Conservation (phyloP, 805 yeast species). For the Hermanozyma aechmeae region DNA sequence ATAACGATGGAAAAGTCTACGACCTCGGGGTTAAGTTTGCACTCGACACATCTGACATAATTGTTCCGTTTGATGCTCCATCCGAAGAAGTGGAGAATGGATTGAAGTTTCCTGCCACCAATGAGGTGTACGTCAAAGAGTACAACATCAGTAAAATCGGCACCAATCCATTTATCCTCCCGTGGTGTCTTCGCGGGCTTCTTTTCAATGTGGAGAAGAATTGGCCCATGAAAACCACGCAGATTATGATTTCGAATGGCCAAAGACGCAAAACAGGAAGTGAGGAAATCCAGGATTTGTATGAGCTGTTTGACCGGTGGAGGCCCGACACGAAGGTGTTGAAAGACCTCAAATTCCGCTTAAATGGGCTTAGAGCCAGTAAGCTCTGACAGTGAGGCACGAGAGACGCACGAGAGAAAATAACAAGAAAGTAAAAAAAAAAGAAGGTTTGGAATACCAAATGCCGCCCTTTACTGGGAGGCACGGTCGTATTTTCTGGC, state of each 20-base stretch:
- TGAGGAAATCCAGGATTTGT: constrained; percentile 51
- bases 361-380: constrained; percentile 44
- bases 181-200: background rate
- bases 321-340: constrained; percentile 73
- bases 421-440: too few relatives aligned
- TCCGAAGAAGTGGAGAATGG: constrained; percentile 1
- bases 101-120: constrained; percentile 17
- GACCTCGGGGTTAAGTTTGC: constrained; percentile 68
- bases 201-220: constrained; percentile 45
- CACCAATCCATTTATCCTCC: constrained; percentile 1
- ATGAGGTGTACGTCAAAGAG: constrained; percentile 28
- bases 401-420: too few relatives aligned
- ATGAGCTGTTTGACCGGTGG: constrained; percentile 76
- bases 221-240: constrained; percentile 36
- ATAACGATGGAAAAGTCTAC: constrained; percentile 79
- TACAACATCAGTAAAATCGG: constrained; percentile 57
- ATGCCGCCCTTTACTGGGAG: too few relatives aligned
- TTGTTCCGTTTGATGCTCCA: constrained; percentile 19
- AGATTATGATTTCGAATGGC: constrained; percentile 15
- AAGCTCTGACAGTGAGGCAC: constrained; percentile 25
- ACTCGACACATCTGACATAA: constrained; percentile 60
- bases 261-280: constrained; percentile 18
- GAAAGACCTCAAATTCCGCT: constrained; percentile 75
- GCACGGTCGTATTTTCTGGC: too few relatives aligned
- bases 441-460: too few relatives aligned